These are phyloP conservation scores for Ceratobasidium sp. DNA, from an alignment of 1,284 basidiomycete species.

Conservation along the genomic window DNA sequence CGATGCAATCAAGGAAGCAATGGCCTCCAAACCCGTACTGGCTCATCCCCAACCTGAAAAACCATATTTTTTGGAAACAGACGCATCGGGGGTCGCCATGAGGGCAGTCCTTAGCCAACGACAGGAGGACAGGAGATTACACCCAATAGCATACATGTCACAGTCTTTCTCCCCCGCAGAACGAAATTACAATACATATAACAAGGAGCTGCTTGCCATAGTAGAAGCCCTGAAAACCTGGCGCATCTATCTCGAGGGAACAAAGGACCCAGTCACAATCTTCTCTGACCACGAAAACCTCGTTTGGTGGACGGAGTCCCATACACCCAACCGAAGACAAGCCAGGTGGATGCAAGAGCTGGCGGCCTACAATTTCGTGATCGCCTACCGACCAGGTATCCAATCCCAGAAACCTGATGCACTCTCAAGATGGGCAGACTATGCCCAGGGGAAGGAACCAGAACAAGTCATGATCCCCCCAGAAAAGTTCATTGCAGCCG, in stretches of 20 bases:
- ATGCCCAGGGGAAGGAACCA: no score
- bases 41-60: background rate
- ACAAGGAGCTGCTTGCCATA: conserved; percentile 43
- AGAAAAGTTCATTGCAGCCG: no score
- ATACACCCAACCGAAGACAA: conserved; percentile 45
- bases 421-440: background rate
- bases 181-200: no score
- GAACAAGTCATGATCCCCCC: no score
- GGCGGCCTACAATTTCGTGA: background rate
- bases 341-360: conserved; percentile 45
- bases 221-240: conserved; percentile 44
- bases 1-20: background rate
- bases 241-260: conserved; percentile 47
- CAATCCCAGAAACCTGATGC: background rate
- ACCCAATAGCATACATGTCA: conserved; percentile 29
- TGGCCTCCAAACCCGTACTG: background rate
- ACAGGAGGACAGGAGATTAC: background rate
- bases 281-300: conserved; percentile 16
- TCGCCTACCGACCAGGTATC: background rate
- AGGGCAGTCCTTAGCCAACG: conserved; percentile 6
- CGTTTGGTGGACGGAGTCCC: background rate
- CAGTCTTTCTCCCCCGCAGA: conserved; percentile 47
- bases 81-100: conserved; percentile 16
- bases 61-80: conserved; percentile 25
- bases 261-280: conserved; percentile 32